These are phyloP conservation scores for Immersiporthe knoxdaviesiana DNA, from an alignment of 2,329 filamentous ascomycete species.

Conservation along the genomic window DNA sequence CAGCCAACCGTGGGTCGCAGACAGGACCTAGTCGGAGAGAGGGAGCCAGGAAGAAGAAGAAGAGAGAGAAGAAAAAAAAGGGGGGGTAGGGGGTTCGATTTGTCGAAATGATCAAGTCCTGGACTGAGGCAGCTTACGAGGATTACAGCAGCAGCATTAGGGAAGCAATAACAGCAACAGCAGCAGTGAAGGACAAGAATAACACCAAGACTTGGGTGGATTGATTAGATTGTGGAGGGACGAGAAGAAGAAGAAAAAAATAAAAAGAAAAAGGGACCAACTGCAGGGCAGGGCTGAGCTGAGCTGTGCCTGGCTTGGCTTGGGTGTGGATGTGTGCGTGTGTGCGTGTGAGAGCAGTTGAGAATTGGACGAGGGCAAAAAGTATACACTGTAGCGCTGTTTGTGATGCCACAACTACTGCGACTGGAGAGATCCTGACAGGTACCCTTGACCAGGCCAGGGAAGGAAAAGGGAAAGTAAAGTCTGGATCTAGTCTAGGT, in stretches of 20 bases:
- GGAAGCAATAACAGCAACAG: background rate
- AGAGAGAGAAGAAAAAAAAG: background rate
- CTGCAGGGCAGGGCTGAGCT: background rate
- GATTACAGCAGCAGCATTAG: background rate
- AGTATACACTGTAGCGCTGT: background rate
- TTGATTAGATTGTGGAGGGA: background rate
- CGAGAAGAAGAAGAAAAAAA: background rate
- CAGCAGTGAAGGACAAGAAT: background rate
- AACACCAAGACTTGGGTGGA: background rate
- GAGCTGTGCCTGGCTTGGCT: background rate
- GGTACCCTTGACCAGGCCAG: conserved; percentile 4
- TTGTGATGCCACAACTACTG: background rate
- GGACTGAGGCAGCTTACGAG: background rate
- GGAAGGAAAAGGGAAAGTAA: background rate
- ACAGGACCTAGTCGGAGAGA: background rate
- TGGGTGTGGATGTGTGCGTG: background rate
- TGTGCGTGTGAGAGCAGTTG: background rate
- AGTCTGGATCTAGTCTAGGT: background rate
- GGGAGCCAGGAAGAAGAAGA: too few species aligned
- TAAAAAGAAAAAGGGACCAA: background rate
- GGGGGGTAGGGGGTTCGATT: background rate
- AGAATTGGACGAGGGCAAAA: background rate
- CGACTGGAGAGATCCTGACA: background rate
- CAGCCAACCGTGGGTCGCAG: background rate
- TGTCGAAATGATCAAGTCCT: conserved; percentile 2